Conservation (phyloP, 306 rosid species). For the Vachellia collinsii region DNA sequence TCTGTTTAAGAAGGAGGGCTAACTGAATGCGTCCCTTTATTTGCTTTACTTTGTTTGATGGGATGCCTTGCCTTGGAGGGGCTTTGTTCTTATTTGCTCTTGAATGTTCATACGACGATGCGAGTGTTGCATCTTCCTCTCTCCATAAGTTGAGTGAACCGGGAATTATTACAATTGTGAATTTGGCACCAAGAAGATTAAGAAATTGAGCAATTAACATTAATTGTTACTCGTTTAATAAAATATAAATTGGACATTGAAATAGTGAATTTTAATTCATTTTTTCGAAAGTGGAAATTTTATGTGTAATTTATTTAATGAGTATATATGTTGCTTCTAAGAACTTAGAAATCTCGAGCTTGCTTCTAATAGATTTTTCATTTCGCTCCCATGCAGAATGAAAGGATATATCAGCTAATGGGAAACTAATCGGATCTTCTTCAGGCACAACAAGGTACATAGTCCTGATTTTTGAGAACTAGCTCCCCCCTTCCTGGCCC, state of each 20-base stretch:
- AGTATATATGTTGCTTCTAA: background rate
- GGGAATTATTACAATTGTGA: background rate
- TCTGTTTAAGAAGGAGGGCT: too few relatives aligned
- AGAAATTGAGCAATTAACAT: background rate
- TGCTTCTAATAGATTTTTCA: background rate
- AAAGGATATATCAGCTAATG: background rate
- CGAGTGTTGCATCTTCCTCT: background rate
- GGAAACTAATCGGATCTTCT: background rate
- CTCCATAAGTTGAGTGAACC: background rate
- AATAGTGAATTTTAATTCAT: background rate
- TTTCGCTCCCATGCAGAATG: background rate
- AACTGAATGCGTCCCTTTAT: too few relatives aligned
- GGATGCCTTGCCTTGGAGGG: too few relatives aligned
- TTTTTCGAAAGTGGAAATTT: background rate
- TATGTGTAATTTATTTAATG: background rate
- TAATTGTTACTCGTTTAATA: background rate
- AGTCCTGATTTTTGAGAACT: too few relatives aligned
- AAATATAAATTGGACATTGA: background rate
- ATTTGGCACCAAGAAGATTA: background rate
- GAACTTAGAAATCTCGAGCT: background rate
- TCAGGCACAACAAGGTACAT: background rate
- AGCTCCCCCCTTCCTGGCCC: too few relatives aligned
- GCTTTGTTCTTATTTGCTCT: background rate
- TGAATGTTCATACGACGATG: background rate
- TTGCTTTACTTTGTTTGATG: too few relatives aligned